phyloP scores from a whole-genome alignment of 106 monocot genomes.

The Acorus calamus region DNA sequence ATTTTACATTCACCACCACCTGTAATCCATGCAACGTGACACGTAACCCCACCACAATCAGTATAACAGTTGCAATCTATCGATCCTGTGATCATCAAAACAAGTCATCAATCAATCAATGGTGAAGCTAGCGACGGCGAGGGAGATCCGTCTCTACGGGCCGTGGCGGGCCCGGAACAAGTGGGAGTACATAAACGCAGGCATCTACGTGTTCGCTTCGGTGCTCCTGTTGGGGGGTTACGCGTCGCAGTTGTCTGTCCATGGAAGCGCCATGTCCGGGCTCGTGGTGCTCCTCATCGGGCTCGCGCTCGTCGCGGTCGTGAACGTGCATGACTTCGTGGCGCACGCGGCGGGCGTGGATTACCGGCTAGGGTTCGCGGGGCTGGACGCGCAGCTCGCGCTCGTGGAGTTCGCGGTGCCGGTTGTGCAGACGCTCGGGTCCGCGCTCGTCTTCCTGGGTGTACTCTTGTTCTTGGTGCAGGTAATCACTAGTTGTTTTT shows the following conservation, averaged over 20 bases:
- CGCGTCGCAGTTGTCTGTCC: slow-evolving; percentile 26
- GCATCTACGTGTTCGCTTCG: slow-evolving; percentile 13
- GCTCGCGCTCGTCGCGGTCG: slow-evolving; percentile 22
- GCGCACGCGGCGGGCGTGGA: slow-evolving; percentile 70
- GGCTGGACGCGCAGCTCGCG: slow-evolving; percentile 51
- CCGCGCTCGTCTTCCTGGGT: slow-evolving; percentile 25
- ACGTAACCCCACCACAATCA: too few species aligned
- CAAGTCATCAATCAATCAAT: slow-evolving; percentile 18
- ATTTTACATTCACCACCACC: too few species aligned
- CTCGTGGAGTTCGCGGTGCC: slow-evolving; percentile 73
- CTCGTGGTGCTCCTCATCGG: slow-evolving; percentile 46
- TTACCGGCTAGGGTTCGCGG: slow-evolving; percentile 33
- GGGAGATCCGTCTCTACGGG: slow-evolving; percentile 65
- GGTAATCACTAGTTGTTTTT: slow-evolving; percentile 15
- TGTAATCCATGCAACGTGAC: too few species aligned
- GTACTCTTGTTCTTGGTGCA: slow-evolving; percentile 50
- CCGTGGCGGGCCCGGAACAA: slow-evolving; percentile 24
- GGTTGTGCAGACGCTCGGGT: slow-evolving; percentile 33
- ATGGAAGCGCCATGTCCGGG: slow-evolving; percentile 20
- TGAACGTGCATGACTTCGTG: slow-evolving; percentile 62
- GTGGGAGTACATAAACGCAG: slow-evolving; percentile 90
- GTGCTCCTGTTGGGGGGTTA: slow-evolving; percentile 44
- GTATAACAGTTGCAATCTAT: too few species aligned
- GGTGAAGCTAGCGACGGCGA: slow-evolving; percentile 76
- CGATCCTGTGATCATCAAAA: too few species aligned